A percentile compares a stretch with the other conserved stretches of the same genome.
phyloP scores from a whole-genome alignment of 306 rosid species.

The Vachellia collinsii region DNA sequence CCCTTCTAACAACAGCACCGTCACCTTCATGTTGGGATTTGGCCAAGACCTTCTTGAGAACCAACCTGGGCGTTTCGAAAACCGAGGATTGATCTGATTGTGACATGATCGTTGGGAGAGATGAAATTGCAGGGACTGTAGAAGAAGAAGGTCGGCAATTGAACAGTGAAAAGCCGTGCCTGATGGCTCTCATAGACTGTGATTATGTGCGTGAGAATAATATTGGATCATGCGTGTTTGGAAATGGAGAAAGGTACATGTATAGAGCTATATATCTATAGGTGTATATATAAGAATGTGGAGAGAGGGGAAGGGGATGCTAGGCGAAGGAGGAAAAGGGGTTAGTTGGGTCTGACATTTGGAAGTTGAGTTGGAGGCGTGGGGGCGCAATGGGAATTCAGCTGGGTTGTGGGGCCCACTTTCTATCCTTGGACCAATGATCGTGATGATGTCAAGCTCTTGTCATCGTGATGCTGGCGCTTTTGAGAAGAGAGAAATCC shows the following conservation, averaged over 20 bases:
- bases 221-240: neutral
- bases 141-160: neutral
- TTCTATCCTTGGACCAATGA: slow-evolving; percentile 35
- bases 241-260: neutral
- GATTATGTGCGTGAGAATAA: neutral
- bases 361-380: slow-evolving; percentile 29
- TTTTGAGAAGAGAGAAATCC: neutral
- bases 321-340: neutral
- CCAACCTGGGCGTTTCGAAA: slow-evolving; percentile 59
- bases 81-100: slow-evolving; percentile 27
- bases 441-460: slow-evolving; percentile 40
- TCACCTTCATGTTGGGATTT: slow-evolving; percentile 55
- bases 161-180: slow-evolving; percentile 12
- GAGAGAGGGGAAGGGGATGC: slow-evolving; percentile 2
- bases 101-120: slow-evolving; percentile 35
- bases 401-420: slow-evolving; percentile 40
- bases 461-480: slow-evolving; percentile 45
- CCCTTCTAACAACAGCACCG: slow-evolving; percentile 55
- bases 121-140: neutral
- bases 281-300: neutral
- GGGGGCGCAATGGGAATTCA: neutral
- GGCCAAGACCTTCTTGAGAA: slow-evolving; percentile 43
- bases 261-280: neutral
- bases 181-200: slow-evolving; percentile 31
- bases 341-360: slow-evolving; percentile 41